Base-by-base conservation (phyloP, 2,329 filamentous ascomycete genomes). In the Exserohilum rostratum region DNA sequence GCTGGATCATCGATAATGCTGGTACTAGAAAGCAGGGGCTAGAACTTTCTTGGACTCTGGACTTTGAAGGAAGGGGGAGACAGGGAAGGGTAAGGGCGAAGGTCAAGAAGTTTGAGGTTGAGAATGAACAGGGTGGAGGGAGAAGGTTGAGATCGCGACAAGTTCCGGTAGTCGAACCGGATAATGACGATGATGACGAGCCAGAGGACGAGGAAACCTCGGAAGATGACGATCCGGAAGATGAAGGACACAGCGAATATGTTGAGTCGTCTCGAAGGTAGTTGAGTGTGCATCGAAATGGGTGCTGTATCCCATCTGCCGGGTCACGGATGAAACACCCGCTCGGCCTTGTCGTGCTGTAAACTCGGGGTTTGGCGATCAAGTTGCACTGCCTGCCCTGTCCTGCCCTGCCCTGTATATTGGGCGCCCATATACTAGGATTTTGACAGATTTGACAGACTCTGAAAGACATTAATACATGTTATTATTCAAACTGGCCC, bases 1-100 rank as follows among this genome's bases (percentile, higher is more conserved):
- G 63, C 5, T 81, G 79, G 79, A 65, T 80, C 1, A 71, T 73
- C 5, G 70, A 73, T 15, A 74, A 77, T 20, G 73, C 73, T 7
- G 64, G 68, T 17, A 69, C 68, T 12, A 61, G 57, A 9, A 73
- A 75, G 40, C 68, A 70, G 1, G 62, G 12, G 45, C 58, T 80
- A 20, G 70, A 70, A 30, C 58, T 80, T 33, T 71, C 76, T 4
- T 81, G 79, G 78, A 70, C 57, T 31, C 54, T 81, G 42, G 73
- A 77, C 48, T 80, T 80, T 48, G 67, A 74, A 7, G 74, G 71
- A 0, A 71, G 69, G 40, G 77, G 76, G 0, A 73, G 73, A 25
- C 78, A 78, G 72, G 75, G 73, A 0, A 65, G 76, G 17, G 72
- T 75, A 13, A 68, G 70, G 39, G 64, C 78, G 3, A 80, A 77